Conservation (phyloP, 306 rosid genomes). For the Citrullus mucosospermus region DNA sequence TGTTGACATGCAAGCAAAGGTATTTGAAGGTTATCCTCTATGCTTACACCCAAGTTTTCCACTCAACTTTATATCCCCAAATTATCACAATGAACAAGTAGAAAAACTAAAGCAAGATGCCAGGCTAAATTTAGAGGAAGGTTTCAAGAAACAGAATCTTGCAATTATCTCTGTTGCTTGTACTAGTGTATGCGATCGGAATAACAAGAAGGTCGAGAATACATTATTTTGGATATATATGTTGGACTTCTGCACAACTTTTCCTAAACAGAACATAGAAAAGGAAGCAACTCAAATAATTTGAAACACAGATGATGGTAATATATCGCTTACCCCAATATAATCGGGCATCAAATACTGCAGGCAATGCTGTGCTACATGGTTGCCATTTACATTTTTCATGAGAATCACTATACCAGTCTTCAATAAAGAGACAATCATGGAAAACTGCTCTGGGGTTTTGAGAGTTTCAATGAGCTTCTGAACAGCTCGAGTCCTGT, state of each 20-base stretch:
- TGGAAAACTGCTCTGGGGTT: constrained; percentile 34
- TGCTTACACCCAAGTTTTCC: background rate
- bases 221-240: background rate
- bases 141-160: background rate
- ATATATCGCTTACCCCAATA: constrained; percentile 28
- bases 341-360: constrained; percentile 35
- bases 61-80: background rate
- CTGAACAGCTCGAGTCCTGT: constrained; percentile 63
- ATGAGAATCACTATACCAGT: constrained; percentile 53
- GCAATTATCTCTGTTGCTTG: background rate
- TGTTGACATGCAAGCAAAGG: background rate
- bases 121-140: background rate
- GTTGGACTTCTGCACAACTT: background rate
- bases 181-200: background rate
- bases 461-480: constrained; percentile 56
- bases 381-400: constrained; percentile 55
- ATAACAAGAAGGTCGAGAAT: background rate
- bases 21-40: background rate
- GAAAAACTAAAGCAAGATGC: background rate
- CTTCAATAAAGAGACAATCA: constrained; percentile 43
- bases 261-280: background rate
- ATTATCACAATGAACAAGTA: background rate
- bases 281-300: background rate
- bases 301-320: background rate
- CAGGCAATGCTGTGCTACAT: constrained; percentile 55